A percentile compares a stretch with the other conserved stretches of the same genome.
These are phyloP conservation scores for Naganishia onofrii DNA, from an alignment of 768 basidiomycete species.

Conservation along the genomic window DNA sequence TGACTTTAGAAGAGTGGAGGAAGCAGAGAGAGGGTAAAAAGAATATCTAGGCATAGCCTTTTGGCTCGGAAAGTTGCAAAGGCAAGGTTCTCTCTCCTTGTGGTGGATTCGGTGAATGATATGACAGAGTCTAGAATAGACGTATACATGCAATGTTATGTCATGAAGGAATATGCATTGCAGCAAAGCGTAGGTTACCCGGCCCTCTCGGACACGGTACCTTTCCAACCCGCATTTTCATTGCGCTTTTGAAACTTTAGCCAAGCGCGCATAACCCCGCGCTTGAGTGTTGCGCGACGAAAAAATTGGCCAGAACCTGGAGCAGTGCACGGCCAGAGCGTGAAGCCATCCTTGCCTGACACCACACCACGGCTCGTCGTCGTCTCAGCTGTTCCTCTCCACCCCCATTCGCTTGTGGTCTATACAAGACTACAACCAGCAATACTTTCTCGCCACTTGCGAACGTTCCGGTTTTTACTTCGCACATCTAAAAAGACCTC, in stretches of 20 bases:
- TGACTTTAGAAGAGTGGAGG: slow-evolving; percentile 31
- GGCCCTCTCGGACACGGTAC: not conserved
- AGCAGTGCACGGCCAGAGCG: too few relatives aligned
- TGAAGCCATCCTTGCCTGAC: too few relatives aligned
- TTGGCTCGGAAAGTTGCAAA: not conserved
- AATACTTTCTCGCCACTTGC: not conserved
- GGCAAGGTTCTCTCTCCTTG: not conserved
- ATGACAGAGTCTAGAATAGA: not conserved
- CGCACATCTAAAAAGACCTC: slow-evolving; percentile 22
- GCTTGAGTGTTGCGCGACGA: not conserved
- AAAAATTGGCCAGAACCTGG: slow-evolving; percentile 17
- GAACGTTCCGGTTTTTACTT: not conserved
- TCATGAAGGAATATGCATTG: too few relatives aligned
- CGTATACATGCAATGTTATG: not conserved
- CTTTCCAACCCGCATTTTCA: not conserved
- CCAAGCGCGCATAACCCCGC: not conserved
- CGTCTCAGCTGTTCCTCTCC: not conserved
- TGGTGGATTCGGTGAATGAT: too few relatives aligned
- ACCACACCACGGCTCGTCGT: not conserved
- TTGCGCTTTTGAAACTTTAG: not conserved
- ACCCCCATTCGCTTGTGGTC: slow-evolving; percentile 9
- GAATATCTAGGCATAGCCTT: slow-evolving; percentile 15
- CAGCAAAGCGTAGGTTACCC: not conserved
- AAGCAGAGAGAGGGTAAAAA: slow-evolving; percentile 17
- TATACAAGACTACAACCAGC: slow-evolving; percentile 4